A percentile compares a stretch with the other conserved stretches of the same genome.
phyloP scores from a whole-genome alignment of 768 basidiomycete genomes.

The Amanita pallidorosea region DNA sequence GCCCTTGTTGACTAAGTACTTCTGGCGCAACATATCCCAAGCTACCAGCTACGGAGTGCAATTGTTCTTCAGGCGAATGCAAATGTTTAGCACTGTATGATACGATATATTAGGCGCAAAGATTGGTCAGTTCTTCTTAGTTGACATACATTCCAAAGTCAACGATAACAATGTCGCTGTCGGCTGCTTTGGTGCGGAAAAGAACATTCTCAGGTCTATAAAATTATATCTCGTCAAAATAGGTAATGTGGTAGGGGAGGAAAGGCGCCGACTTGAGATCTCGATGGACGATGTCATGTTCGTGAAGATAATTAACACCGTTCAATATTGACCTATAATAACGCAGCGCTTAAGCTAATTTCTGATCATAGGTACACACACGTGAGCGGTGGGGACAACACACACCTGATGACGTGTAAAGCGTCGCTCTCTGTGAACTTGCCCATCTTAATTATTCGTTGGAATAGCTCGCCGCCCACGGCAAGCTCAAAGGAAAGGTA shows the following conservation, averaged over 20 bases:
- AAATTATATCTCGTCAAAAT: neutral
- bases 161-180: constrained; percentile 87
- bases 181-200: constrained; percentile 64
- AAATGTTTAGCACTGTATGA: constrained; percentile 68
- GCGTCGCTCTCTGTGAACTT: constrained; percentile 94
- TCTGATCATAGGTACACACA: neutral
- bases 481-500: constrained; percentile 96
- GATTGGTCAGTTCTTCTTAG: neutral
- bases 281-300: constrained; percentile 89
- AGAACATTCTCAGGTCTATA: constrained; percentile 90
- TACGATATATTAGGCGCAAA: neutral
- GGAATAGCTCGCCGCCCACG: constrained; percentile 89
- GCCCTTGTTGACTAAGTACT: constrained; percentile 69
- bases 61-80: constrained; percentile 56
- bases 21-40: constrained; percentile 92
- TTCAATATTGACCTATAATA: constrained; percentile 60
- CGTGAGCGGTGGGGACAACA: constrained; percentile 7
- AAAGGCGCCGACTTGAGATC: constrained; percentile 68
- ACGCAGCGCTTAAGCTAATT: neutral
- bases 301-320: constrained; percentile 83
- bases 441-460: constrained; percentile 72
- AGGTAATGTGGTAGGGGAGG: neutral
- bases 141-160: constrained; percentile 88
- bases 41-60: constrained; percentile 66
- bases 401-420: constrained; percentile 61